Evolutionary conservation across 2,329 filamentous ascomycete species (phyloP).

Genomic region (Trichoderma endophyticum): DNA sequence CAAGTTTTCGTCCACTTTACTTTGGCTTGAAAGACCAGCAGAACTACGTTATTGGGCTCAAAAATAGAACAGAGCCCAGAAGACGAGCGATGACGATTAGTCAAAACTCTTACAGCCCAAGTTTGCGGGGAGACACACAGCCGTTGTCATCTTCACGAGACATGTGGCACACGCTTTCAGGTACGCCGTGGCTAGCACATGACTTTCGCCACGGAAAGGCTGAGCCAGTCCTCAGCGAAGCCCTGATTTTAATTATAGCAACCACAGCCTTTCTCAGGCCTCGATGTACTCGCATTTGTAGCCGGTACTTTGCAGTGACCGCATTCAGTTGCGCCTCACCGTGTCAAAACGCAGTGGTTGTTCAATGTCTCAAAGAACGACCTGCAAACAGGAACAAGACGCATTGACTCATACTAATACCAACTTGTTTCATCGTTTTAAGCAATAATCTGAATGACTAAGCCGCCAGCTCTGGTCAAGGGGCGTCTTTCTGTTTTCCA

Average conservation of each 20-base stretch:
- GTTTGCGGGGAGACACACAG: neutral
- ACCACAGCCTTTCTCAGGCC: slow-evolving; percentile 8
- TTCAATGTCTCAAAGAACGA: neutral
- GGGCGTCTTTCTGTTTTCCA: neutral
- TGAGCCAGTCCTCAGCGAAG: slow-evolving; percentile 7
- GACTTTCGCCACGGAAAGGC: slow-evolving; percentile 15
- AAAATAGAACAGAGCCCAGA: neutral
- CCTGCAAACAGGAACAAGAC: neutral
- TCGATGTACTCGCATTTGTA: neutral
- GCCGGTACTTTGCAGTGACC: slow-evolving; percentile 8
- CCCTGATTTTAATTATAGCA: slow-evolving; percentile 15
- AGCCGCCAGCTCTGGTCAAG: neutral
- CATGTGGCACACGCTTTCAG: neutral
- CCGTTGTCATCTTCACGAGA: neutral
- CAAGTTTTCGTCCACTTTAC: neutral
- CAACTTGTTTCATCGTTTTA: neutral
- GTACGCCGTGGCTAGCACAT: neutral
- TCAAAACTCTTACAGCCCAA: neutral
- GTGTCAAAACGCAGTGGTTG: neutral
- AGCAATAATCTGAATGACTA: neutral
- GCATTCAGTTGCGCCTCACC: neutral
- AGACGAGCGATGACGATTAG: neutral
- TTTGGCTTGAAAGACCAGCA: neutral
- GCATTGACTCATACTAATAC: neutral
- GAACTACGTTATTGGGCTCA: neutral